A percentile compares a stretch with the other conserved stretches of the same genome.
These are phyloP conservation scores for Volvariella volvacea DNA, from an alignment of 1,284 basidiomycete species.

Conservation along the genomic window DNA sequence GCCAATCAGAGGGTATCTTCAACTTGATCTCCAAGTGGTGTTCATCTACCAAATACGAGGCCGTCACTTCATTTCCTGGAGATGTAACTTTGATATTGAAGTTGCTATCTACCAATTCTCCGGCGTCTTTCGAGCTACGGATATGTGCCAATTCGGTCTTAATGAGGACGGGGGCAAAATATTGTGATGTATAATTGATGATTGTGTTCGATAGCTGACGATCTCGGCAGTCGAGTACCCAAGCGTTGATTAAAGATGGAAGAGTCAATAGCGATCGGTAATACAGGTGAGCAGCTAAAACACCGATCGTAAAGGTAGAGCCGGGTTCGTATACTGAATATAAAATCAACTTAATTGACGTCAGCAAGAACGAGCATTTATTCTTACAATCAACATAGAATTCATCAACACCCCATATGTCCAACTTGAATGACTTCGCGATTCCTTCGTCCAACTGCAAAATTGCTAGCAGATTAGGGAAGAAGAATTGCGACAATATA, in stretches of 20 bases:
- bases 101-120: slow-evolving; percentile 76
- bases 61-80: slow-evolving; percentile 71
- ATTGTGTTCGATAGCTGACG: slow-evolving; percentile 78
- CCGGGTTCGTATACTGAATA: slow-evolving; percentile 58
- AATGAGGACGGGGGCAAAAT: slow-evolving; percentile 91
- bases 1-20: slow-evolving; percentile 87
- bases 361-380: slow-evolving; percentile 1
- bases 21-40: slow-evolving; percentile 90
- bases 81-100: slow-evolving; percentile 71
- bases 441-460: slow-evolving; percentile 59
- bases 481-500: slow-evolving; percentile 58
- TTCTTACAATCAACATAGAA: slow-evolving; percentile 75
- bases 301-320: slow-evolving; percentile 47
- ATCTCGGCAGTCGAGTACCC: slow-evolving; percentile 87
- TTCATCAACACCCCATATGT: slow-evolving; percentile 82
- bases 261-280: slow-evolving; percentile 79
- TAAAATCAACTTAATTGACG: slow-evolving; percentile 3
- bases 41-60: slow-evolving; percentile 87
- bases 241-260: slow-evolving; percentile 78
- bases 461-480: slow-evolving; percentile 72
- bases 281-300: slow-evolving; percentile 86
- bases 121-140: slow-evolving; percentile 54
- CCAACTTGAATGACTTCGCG: slow-evolving; percentile 65
- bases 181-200: slow-evolving; percentile 73
- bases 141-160: slow-evolving; percentile 76